Evolutionary conservation across 495 filamentous ascomycete species (phyloP), one percentile per base, ranked within the genome.

Genomic region (Penicillium antarcticum): DNA sequence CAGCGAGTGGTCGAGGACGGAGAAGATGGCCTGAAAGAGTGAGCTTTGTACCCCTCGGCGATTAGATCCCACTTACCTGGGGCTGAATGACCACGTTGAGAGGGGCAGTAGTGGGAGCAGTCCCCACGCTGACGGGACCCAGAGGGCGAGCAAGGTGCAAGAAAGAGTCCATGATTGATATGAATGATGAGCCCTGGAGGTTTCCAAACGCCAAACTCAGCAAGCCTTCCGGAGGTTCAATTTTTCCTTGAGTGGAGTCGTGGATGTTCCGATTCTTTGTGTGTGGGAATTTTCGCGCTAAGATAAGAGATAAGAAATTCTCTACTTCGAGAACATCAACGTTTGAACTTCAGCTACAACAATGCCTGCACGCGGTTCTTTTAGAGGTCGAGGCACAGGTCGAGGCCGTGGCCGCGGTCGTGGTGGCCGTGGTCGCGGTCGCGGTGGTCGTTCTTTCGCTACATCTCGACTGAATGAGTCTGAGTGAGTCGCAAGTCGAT

Each of bases 1-100:
- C 43, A 91, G 81, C 42, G 95, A 92, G 74, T 98, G 94, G 73
- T 98, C 94, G 65, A 98, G 85, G 71, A 98, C 92, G 48, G 90
- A 91, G 83, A 97, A 92, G 49, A 98, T 82, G 45, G 94, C 91
- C 89, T 96, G 34, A n/a, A 34, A n/a, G 26, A 60, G 29, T 23
- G 42, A 23, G 42, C 23, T 23, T 41, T 47, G 26, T 29, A 42
- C 45, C 39, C 46, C 19, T 45, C 18, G 21, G 23, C 41, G 31
- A 36, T 42, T 19, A 34, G 42, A 53, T 35, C 48, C 47, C 46
- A 63, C 80, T 56, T 83, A 95, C 92, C 81, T 96, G 92, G 63
- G 94, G 91, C 70, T 97, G 95, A 68, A 98, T 87, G 58, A 88
- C 83, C 61, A 97, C 90, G 72, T 86, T 89, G 60, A 98, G 78